Conservation (phyloP, 805 yeast genomes). For the Myxozyma melibiosi region DNA sequence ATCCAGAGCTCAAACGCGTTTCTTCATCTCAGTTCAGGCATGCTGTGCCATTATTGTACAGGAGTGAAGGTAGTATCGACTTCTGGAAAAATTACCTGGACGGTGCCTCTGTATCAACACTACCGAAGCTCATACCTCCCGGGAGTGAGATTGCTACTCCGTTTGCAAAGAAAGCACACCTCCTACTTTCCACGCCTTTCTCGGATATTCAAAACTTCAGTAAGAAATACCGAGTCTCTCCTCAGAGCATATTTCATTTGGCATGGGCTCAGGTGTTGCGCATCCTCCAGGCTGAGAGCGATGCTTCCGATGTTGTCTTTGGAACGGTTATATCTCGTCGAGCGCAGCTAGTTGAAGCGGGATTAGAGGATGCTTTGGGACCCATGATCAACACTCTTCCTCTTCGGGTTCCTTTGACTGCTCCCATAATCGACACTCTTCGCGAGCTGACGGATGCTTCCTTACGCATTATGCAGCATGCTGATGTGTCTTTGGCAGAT, state of each 20-base stretch:
- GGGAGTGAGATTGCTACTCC: neutral
- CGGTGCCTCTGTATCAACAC: neutral
- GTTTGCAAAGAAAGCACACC: neutral
- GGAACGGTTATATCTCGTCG: constrained; percentile 33
- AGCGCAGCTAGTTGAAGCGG: constrained; percentile 3
- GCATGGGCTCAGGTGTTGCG: constrained; percentile 32
- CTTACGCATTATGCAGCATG: constrained; percentile 3
- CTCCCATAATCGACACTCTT: neutral
- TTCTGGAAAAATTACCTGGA: constrained; percentile 21
- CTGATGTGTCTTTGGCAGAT: constrained; percentile 6
- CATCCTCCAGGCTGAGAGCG: neutral
- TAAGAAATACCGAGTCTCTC: constrained; percentile 5
- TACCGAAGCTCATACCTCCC: constrained; percentile 7
- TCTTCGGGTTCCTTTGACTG: constrained; percentile 6
- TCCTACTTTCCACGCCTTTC: neutral
- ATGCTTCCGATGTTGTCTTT: constrained; percentile 26
- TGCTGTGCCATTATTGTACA: neutral
- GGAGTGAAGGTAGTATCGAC: neutral
- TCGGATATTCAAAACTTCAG: neutral
- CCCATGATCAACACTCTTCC: constrained; percentile 26
- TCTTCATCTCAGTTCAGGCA: constrained; percentile 11
- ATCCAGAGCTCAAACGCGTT: neutral
- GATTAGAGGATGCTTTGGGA: constrained; percentile 12
- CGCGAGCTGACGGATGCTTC: neutral
- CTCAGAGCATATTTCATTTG: constrained; percentile 26